Percentiles rank a stretch among this genome's conserved stretches.
phyloP scores from a whole-genome alignment of 176 grass and related monocot genomes.

The Secale cereale region DNA sequence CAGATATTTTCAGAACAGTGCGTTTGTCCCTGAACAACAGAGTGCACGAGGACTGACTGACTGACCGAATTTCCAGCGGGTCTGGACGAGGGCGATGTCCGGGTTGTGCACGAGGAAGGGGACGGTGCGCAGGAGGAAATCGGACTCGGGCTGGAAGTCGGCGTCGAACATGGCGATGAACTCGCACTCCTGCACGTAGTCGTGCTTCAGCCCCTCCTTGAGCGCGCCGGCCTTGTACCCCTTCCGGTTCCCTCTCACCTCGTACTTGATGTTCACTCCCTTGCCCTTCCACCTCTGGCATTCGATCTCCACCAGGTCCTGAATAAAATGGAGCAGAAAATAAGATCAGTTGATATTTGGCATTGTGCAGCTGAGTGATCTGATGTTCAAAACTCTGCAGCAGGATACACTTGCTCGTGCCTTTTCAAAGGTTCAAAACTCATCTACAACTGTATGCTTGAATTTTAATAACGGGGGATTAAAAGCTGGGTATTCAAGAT shows the following conservation, averaged over 20 bases:
- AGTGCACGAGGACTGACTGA: conserved; percentile 17
- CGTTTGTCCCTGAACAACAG: neutral
- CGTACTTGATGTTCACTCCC: conserved; percentile 79
- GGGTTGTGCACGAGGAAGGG: conserved; percentile 91
- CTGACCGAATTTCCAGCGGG: conserved; percentile 91
- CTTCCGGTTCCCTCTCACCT: conserved; percentile 72
- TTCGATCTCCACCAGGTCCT: conserved; percentile 72
- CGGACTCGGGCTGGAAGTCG: conserved; percentile 71
- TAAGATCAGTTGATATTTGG: neutral
- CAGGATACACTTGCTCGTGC: neutral
- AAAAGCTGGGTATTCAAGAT: neutral
- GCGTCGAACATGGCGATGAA: conserved; percentile 96
- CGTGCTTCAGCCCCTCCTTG: conserved; percentile 70
- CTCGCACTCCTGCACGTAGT: conserved; percentile 64
- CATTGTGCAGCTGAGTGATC: neutral
- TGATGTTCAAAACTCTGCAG: no score
- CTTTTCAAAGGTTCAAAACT: neutral
- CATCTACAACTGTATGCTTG: neutral
- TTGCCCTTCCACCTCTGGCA: conserved; percentile 70
- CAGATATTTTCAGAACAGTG: no score
- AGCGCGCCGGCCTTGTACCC: conserved; percentile 95
- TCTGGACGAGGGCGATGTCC: conserved; percentile 75
- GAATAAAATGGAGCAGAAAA: neutral
- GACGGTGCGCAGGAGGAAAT: conserved; percentile 69
- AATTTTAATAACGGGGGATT: neutral